phyloP scores from a whole-genome alignment of 345 rosid species.

The Salix dunnii region DNA sequence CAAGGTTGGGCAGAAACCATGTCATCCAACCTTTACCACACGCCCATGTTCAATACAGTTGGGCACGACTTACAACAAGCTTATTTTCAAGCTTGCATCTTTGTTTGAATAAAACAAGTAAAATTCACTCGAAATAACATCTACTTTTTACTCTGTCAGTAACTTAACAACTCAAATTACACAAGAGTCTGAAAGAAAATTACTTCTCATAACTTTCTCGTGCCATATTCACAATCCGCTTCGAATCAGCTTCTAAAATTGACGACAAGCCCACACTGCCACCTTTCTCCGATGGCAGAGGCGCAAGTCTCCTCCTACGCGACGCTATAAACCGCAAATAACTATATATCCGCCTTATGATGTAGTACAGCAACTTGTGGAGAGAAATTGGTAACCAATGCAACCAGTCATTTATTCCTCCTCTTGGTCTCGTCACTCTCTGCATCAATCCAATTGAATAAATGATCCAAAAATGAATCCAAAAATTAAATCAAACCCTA shows the following conservation, averaged over 20 bases:
- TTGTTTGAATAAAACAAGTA: background rate
- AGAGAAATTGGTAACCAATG: conserved; percentile 89
- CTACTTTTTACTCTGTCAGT: background rate
- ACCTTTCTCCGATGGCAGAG: conserved; percentile 49
- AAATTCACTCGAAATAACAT: background rate
- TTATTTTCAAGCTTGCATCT: background rate
- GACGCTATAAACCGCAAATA: conserved; percentile 45
- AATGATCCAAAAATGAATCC: background rate
- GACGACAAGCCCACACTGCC: conserved; percentile 63
- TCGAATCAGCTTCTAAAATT: conserved; percentile 76
- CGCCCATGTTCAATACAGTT: background rate
- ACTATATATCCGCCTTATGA: conserved; percentile 48
- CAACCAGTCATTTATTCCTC: conserved; percentile 85
- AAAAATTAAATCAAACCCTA: background rate
- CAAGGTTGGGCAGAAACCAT: background rate
- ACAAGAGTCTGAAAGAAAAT: background rate
- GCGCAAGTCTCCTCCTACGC: conserved; percentile 32
- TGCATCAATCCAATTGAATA: conserved; percentile 19
- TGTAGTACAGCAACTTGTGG: conserved; percentile 61
- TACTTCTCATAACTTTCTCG: conserved; percentile 79
- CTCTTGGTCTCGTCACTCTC: conserved; percentile 95
- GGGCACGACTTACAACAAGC: background rate
- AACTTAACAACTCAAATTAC: background rate
- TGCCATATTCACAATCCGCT: conserved; percentile 72
- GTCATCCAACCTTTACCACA: background rate